These are phyloP conservation scores for Vanrija humicola DNA, from an alignment of 1,284 basidiomycete species.

Conservation along the genomic window DNA sequence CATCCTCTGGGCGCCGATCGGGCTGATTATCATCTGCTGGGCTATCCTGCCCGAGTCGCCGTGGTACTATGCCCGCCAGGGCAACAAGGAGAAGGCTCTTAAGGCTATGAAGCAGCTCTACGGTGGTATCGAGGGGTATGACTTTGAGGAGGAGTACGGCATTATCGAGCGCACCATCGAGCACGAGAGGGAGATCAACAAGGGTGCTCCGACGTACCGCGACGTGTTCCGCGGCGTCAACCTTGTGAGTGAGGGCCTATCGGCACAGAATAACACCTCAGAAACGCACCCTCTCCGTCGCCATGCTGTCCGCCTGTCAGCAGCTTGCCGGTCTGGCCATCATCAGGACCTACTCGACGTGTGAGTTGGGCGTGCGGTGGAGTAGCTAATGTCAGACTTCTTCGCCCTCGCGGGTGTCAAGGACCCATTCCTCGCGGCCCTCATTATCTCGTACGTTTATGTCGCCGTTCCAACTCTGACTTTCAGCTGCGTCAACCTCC, in stretches of 20 bases:
- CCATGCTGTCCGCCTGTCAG: slow-evolving; percentile 12
- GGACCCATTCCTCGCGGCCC: slow-evolving; percentile 22
- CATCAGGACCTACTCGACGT: slow-evolving; percentile 22
- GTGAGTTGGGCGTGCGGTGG: not conserved
- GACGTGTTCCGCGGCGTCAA: not conserved
- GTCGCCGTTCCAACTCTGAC: not conserved
- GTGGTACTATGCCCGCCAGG: slow-evolving; percentile 17
- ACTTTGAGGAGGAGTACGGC: slow-evolving; percentile 27
- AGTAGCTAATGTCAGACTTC: slow-evolving; percentile 11
- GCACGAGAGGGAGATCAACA: not conserved
- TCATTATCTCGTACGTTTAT: slow-evolving; percentile 9
- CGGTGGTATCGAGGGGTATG: not conserved
- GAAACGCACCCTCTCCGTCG: slow-evolving; percentile 18
- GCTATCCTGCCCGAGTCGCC: slow-evolving; percentile 13
- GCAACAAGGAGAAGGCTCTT: slow-evolving; percentile 16
- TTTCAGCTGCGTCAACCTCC: slow-evolving; percentile 3
- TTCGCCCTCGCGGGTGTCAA: slow-evolving; percentile 22
- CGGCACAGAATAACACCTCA: not conserved
- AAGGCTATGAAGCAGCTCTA: slow-evolving; percentile 6
- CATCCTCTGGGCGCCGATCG: slow-evolving; percentile 13
- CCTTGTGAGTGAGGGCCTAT: not conserved
- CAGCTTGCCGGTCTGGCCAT: slow-evolving; percentile 22
- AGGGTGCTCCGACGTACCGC: not conserved
- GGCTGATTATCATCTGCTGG: slow-evolving; percentile 12
- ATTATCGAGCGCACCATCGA: slow-evolving; percentile 21